Evolutionary conservation across 2,329 filamentous ascomycete genomes (phyloP), one percentile per base, ranked within the genome.

Genomic region (Ophiognomonia clavigignenti-juglandacearum): DNA sequence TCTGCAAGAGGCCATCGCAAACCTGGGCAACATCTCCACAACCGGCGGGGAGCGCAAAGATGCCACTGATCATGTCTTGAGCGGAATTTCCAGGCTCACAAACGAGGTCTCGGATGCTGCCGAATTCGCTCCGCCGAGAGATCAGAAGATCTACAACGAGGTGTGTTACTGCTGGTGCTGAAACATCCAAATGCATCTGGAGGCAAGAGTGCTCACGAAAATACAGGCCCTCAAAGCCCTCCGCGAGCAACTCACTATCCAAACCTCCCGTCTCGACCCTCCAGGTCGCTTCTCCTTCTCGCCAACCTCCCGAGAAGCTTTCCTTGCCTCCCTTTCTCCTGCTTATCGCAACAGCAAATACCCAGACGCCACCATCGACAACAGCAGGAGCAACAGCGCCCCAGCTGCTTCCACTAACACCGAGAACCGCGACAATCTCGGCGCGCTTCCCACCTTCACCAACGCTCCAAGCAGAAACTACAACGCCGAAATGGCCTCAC

Each of bases 41-140:
- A 68, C 84, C 1, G 85, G 78, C 39, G 85, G 86, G 51, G 88
- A 93, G 65, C 85, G 88, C 36, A 80, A 86, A 53, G 85, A 92
- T 62, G 88, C 88, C 43, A 82, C 86, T 39, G 90, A 96, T 56
- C 80, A 87, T 58, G 85, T 90, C 55, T 75, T 95, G 13, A 82
- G 86, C 14, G 80, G 82, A 52, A 93, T 97, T 58, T 83, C 87
- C 24, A 80, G 82, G 48, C 75, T 97, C 14, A 90, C 89, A 1
- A 86, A 85, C 54, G 85, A 93, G 57, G 87, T 96, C 32, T 85
- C 88, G 55, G 90, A 96, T 66, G 86, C 88, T 1, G 81, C 86
- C 2, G 83, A 84, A 47, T 89, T 85, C 56, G 80, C 96, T 14
- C 90, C 93, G 3, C 82, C 89, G 7, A 95, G 96, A 62, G 93